phyloP scores from a whole-genome alignment of 371 early-diverging fungal species.

The Circinella minor region DNA sequence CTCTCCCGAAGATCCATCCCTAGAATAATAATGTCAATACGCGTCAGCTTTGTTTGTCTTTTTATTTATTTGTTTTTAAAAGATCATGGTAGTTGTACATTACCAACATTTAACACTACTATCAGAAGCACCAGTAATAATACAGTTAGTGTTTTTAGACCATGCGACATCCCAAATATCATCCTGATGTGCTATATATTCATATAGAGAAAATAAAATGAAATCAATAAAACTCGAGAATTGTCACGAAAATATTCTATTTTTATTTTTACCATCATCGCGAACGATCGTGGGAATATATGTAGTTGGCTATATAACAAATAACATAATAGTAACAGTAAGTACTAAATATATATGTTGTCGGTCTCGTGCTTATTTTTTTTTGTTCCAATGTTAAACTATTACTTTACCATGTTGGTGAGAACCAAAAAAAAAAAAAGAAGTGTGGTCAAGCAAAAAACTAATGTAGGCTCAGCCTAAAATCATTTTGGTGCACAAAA shows the following conservation, averaged over 20 bases:
- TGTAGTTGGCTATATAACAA: constrained; percentile 53
- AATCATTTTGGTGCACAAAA: too few species aligned
- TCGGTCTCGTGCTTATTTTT: too few species aligned
- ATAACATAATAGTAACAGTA: too few species aligned
- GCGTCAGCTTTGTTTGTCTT: background rate
- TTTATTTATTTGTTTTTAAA: background rate
- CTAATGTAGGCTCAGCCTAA: too few species aligned
- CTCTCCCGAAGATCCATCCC: constrained; percentile 71
- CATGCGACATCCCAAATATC: constrained; percentile 86
- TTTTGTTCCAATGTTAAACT: too few species aligned
- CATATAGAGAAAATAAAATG: background rate
- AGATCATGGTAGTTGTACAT: constrained; percentile 2
- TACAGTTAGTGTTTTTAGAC: constrained; percentile 64
- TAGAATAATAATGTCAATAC: constrained; percentile 13
- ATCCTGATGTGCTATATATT: constrained; percentile 72
- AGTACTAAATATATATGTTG: too few species aligned
- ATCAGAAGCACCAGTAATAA: constrained; percentile 82
- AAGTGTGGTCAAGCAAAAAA: too few species aligned
- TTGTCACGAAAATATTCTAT: background rate
- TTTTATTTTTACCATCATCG: constrained; percentile 52
- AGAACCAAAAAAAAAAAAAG: too few species aligned
- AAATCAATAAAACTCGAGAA: background rate
- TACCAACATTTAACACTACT: constrained; percentile 82
- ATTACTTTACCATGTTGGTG: too few species aligned
- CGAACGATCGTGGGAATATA: constrained; percentile 60